Conservation (phyloP, 345 rosid genomes). For the Iberis pinnata region DNA sequence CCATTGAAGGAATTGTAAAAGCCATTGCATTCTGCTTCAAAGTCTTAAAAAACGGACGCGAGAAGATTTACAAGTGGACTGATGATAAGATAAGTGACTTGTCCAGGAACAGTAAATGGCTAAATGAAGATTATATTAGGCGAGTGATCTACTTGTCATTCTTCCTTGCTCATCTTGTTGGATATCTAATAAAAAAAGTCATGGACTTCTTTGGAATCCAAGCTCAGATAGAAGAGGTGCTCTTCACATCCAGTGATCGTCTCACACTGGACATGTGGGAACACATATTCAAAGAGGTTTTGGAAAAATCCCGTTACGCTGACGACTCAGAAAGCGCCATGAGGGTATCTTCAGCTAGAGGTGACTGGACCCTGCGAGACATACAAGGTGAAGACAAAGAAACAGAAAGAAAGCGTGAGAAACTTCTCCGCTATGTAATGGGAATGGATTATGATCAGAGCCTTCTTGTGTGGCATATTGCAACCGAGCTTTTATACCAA, state of each 20-base stretch:
- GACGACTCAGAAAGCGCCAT: constrained; percentile 39
- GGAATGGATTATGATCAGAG: constrained; percentile 28
- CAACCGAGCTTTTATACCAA: constrained; percentile 41
- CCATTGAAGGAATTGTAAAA: background rate
- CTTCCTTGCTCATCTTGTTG: background rate
- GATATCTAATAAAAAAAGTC: background rate
- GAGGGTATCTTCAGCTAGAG: constrained; percentile 45
- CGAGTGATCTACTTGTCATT: background rate
- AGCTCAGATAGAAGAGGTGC: constrained; percentile 33
- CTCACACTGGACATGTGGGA: constrained; percentile 44
- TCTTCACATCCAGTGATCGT: constrained; percentile 34
- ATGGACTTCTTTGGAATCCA: constrained; percentile 28
- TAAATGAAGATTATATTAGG: background rate
- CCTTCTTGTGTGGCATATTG: constrained; percentile 43
- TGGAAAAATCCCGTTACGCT: constrained; percentile 32
- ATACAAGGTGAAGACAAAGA: constrained; percentile 28
- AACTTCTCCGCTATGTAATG: constrained; percentile 25
- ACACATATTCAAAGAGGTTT: constrained; percentile 40
- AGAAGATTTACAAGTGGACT: background rate
- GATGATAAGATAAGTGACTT: background rate
- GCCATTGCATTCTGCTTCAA: background rate
- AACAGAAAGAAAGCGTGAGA: constrained; percentile 38
- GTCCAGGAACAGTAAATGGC: constrained; percentile 13
- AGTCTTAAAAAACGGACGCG: background rate
- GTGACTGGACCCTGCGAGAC: constrained; percentile 44